A percentile compares a stretch with the other conserved stretches of the same genome.
Evolutionary conservation across 768 basidiomycete genomes (phyloP).

Genomic region (Russula lepida): DNA sequence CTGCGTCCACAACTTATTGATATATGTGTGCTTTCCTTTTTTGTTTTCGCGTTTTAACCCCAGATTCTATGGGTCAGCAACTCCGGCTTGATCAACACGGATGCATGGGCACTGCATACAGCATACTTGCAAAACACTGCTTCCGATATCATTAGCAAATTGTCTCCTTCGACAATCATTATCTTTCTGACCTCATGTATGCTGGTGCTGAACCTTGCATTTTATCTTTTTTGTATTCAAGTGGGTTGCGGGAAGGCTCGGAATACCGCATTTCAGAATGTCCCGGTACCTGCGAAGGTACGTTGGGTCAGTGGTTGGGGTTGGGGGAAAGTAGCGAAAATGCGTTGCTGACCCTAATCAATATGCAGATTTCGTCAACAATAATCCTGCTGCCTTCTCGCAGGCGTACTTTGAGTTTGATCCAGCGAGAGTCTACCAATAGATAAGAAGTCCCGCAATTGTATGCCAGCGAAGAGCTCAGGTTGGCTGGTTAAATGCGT

Average conservation of each 20-base stretch:
- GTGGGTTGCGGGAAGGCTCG: constrained; percentile 49
- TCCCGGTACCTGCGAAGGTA: constrained; percentile 45
- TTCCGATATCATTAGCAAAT: constrained; percentile 48
- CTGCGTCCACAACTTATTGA: too few relatives aligned
- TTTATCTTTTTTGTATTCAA: too few relatives aligned
- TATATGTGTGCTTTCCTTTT: too few relatives aligned
- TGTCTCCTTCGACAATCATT: constrained; percentile 52
- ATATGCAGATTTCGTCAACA: constrained; percentile 49
- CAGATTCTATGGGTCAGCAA: too few relatives aligned
- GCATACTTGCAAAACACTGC: constrained; percentile 51
- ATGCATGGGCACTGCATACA: constrained; percentile 48
- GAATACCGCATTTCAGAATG: constrained; percentile 42
- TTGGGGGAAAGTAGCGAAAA: too few relatives aligned
- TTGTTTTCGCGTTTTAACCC: too few relatives aligned
- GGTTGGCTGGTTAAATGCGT: neutral
- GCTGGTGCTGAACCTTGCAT: neutral
- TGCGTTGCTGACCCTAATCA: constrained; percentile 22
- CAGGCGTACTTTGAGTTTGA: constrained; percentile 68
- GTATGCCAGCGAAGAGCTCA: neutral
- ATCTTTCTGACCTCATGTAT: constrained; percentile 45
- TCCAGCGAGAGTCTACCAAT: constrained; percentile 45
- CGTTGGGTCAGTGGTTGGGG: neutral
- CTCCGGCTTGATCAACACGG: constrained; percentile 37
- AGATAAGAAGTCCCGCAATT: neutral
- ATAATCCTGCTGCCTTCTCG: constrained; percentile 55